Base-by-base conservation (phyloP, 805 yeast species). In the Candida ipomoeae region DNA sequence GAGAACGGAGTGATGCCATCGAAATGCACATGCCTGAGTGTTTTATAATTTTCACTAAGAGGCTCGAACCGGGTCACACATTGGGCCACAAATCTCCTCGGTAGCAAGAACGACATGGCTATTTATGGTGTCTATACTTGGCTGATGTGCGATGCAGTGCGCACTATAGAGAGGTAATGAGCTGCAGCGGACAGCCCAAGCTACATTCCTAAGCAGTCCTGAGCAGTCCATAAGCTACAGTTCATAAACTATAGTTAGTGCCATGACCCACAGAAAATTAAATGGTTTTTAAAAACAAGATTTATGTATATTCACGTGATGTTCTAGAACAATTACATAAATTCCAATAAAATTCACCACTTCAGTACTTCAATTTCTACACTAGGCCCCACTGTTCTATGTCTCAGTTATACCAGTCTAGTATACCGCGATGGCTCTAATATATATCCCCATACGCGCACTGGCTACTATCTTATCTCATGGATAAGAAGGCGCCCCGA, bases 1-100 rank as follows among this genome's bases (percentile, higher is more conserved):
- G 60, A 56, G 57, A 72, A 74, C 7, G 65, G 58, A 5, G 77
- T 71, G 36, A 68, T 67, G 4, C 76, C 76, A 11, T 68, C 70
- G 51, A 73, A 73, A 52, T 73, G 78, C 10, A 73, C 65, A 53
- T 74, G 78, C 17, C 75, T 59, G 20, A 73, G 55, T 1, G 70
- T 66, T 21, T 64, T 63, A 49, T 68, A 68, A 56, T 62, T 68
- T 21, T 69, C 72, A 33, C 51, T 51, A 18, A 69, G 51, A 7
- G 75, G 75, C 26, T 34, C 41, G 53, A 70, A 70, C 52, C 61
- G 63, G 32, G 67, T 56, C 18, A 46, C 26, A 48, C 55, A 57
- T 38, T 50, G 32, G 13, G 59, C 46, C 51, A 41, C 55, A 39
- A 46, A 47, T 8, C 60, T 41, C 20, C 44, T 53, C 48, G 52